phyloP scores from a whole-genome alignment of 1,284 basidiomycete species.

The Serendipita sp. region DNA sequence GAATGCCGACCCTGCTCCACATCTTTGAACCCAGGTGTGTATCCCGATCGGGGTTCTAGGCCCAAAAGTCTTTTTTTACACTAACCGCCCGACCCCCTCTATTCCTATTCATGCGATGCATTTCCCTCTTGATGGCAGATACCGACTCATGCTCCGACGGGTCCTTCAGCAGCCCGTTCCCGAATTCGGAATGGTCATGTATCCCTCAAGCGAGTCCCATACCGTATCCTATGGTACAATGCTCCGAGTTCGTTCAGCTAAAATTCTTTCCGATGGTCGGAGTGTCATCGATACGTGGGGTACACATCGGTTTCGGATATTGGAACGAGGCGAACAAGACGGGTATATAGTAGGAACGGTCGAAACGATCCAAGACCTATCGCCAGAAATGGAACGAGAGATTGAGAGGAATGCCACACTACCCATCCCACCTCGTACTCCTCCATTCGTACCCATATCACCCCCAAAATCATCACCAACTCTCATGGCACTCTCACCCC shows the following conservation, averaged over 20 bases:
- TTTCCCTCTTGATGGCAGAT: constrained; percentile 22
- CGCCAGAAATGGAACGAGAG: constrained; percentile 31
- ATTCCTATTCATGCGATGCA: neutral
- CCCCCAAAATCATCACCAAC: constrained; percentile 19
- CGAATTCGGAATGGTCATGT: constrained; percentile 84
- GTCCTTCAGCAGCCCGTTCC: constrained; percentile 66
- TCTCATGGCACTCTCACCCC: constrained; percentile 10
- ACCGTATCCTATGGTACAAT: constrained; percentile 67
- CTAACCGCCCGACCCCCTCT: neutral
- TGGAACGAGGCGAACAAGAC: constrained; percentile 70
- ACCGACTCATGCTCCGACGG: constrained; percentile 86
- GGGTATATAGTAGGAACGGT: constrained; percentile 81
- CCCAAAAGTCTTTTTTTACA: constrained; percentile 14
- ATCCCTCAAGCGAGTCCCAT: constrained; percentile 25
- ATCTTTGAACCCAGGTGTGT: constrained; percentile 74
- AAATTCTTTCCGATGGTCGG: constrained; percentile 79
- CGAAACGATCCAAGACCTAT: constrained; percentile 51
- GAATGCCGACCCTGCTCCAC: constrained; percentile 78
- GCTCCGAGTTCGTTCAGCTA: constrained; percentile 76
- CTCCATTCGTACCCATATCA: constrained; percentile 27
- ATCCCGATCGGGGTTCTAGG: neutral
- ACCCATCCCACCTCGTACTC: constrained; percentile 7
- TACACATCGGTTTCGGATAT: constrained; percentile 67
- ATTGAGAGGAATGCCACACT: constrained; percentile 22
- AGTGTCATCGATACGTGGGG: constrained; percentile 83